Evolutionary conservation across 805 yeast genomes (phyloP), one percentile per base, ranked within the genome.

Genomic region (Candida nonsorbophila): DNA sequence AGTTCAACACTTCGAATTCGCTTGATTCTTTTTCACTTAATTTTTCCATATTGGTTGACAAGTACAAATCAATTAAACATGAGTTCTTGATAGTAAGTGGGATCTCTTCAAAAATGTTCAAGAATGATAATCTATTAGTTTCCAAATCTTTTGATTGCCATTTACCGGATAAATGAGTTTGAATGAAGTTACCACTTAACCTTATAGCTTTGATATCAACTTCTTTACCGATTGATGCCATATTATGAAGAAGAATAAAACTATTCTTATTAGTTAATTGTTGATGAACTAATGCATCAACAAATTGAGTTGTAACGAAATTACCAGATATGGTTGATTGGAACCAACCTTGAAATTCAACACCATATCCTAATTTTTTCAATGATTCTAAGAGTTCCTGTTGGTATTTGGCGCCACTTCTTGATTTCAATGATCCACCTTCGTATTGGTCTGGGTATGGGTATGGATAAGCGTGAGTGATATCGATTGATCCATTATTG

Each of bases 311-410:
- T 36, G 78, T 76, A 46, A 79, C 73, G 49, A 77, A 78, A 51
- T 77, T 77, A 25, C 92, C 92, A 22, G 82, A 71, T 29, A 66
- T 61, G 16, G 86, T 69, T 24, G 81, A 67, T 49, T 84, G 74
- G 60, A 83, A 85, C 86, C 88, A 85, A 19, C 95, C 95, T 39
- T 79, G 72, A 36, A 79, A 68, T 49, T 78, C 83, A 24, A 76
- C 67, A 25, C 87, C 88, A 36, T 74, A 66, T 27, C 80, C 79
- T 37, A 77, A 72, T 4, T 34, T 19, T 45, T 67, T 73, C 39
- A 84, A 69, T 36, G 74, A 72, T 24, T 74, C 71, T 41, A 80
- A 63, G 46, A 82, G 65, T 26, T 80, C 86, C 29, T 70, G 72
- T 52, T 81, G 87, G 60, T 77, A 86, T 51, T 70, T 74, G 34